Base-by-base conservation (phyloP, 1,284 basidiomycete species). In the Ceratobasidium sp. region DNA sequence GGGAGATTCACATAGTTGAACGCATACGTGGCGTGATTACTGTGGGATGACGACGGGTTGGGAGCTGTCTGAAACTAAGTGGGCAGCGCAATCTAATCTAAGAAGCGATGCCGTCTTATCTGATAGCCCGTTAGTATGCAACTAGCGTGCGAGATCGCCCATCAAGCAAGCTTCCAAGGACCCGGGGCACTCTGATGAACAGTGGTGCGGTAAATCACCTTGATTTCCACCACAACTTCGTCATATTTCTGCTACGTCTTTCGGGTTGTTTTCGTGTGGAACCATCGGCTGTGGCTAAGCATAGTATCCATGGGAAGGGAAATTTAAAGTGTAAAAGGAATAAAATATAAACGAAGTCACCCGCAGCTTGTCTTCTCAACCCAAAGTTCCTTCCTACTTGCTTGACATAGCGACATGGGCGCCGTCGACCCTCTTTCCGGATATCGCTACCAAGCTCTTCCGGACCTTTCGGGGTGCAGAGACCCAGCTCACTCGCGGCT, bases 371-470 rank as follows among this genome's bases (percentile, higher is more conserved):
- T 44, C 24, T 57, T 56, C 53, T 29, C 53, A 22, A 33, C 27
- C 11, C 44, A n/a, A 24, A 27, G 14, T 31, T 24, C 31, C 56
- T 54, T 50, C 56, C 44, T 50, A 29, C 48, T 51, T 51, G 27
- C 57, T 60, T 31, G 57, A 60, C 57, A 36, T 33, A 60, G 57
- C 24, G 47, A 22, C 54, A 71, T 71, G 67, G 45, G 67, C 45
- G 22, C 44, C 29, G 67, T 31, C 54, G 67, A 71, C 22, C 53
- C 54, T 24, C 67, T 71, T 45, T 59, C 44, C 19, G 67, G 54
- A 31, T 71, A 71, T 50, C 67, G 56, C 54, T 71, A 57, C 33
- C 67, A 71, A 22, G n/a, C 54, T 44, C 54, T 71, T 15, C 67
- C 67, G 9, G 67, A 71, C 53, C 67, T 71, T 24, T 71, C 67